Base-by-base conservation (phyloP, 2,329 filamentous ascomycete species). In the Chaetoscypha palmicola region DNA sequence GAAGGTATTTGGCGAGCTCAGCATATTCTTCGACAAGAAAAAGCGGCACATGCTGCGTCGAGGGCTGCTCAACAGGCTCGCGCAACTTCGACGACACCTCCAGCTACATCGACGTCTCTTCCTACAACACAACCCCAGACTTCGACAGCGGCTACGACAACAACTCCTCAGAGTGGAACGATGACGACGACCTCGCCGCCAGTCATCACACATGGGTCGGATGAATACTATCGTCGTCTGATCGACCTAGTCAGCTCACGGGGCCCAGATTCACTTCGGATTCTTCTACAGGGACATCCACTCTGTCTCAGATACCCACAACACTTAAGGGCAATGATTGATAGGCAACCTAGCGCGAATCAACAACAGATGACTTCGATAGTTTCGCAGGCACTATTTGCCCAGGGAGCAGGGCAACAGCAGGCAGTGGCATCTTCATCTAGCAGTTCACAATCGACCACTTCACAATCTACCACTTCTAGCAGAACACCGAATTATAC, bases 1-100 rank as follows among this genome's bases (percentile, higher is more conserved):
- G 81, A 92, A 53, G 90, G 90, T 2, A 77, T 85, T 20, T 97
- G 92, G 90, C 81, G 81, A 53, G 79, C 82, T 42, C 79, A 80
- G 24, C 86, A 91, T 52, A 77, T 78, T 34, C 71, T 94, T 8
- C 75, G 80, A 30, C 87, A 94, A 61, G 83, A 86, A 59, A 81
- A 86, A 46, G 83, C 80, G 2, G 74, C 77, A 0, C 64, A 67
- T 1, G 69, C 73, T 12, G 77, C 77, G 20, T 38, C 50, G 11
- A 48, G 49, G 35, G 28, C 33, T 16, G 38, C 40, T 34, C 28
- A 31, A 20, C n/a, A 36, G 30, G 37, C 49, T 5, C 45, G 30
- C 20, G 45, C 40, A 14, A 41, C 26, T 23, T 23, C 43, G 31
- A 31, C 32, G 17, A 19, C 35, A 17, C 21, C 38, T 23, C 41